Conservation (phyloP, 805 yeast genomes). For the Debaryomyces prosopidis region DNA sequence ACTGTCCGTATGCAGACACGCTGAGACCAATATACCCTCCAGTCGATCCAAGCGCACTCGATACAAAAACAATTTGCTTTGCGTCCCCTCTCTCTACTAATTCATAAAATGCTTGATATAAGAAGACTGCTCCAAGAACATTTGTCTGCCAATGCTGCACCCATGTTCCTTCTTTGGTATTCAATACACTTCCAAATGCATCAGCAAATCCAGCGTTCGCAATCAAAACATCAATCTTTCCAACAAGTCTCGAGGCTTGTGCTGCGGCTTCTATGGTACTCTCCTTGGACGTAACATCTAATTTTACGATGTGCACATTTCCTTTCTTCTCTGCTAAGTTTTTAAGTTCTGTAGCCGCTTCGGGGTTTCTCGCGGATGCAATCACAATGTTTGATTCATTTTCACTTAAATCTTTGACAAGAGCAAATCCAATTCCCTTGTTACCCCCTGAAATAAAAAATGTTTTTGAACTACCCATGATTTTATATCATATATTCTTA, state of each 20-base stretch:
- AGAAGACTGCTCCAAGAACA: slow-evolving; percentile 31
- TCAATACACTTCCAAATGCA: slow-evolving; percentile 13
- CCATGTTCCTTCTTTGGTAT: slow-evolving; percentile 17
- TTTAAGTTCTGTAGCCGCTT: slow-evolving; percentile 19
- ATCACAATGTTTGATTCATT: slow-evolving; percentile 32
- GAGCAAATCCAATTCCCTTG: slow-evolving; percentile 41
- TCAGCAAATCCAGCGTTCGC: slow-evolving; percentile 28
- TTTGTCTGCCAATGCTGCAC: slow-evolving; percentile 18
- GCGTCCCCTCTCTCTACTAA: slow-evolving; percentile 19
- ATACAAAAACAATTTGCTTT: slow-evolving; percentile 27
- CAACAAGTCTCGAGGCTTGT: neutral
- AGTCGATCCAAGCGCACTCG: slow-evolving; percentile 27
- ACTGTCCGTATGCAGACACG: slow-evolving; percentile 27
- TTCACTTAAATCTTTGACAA: slow-evolving; percentile 24
- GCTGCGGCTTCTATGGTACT: slow-evolving; percentile 15
- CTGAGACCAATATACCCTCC: slow-evolving; percentile 18
- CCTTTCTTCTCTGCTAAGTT: slow-evolving; percentile 5
- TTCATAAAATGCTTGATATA: slow-evolving; percentile 25
- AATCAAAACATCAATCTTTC: slow-evolving; percentile 32
- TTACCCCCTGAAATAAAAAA: slow-evolving; percentile 41
- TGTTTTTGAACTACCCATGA: slow-evolving; percentile 1
- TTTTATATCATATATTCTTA: neutral
- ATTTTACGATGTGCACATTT: slow-evolving; percentile 14
- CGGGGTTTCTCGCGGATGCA: slow-evolving; percentile 38
- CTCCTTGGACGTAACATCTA: slow-evolving; percentile 27